Evolutionary conservation across 2,329 filamentous ascomycete species (phyloP), one percentile per base, ranked within the genome.

Genomic region (Bipolaris sorokiniana): DNA sequence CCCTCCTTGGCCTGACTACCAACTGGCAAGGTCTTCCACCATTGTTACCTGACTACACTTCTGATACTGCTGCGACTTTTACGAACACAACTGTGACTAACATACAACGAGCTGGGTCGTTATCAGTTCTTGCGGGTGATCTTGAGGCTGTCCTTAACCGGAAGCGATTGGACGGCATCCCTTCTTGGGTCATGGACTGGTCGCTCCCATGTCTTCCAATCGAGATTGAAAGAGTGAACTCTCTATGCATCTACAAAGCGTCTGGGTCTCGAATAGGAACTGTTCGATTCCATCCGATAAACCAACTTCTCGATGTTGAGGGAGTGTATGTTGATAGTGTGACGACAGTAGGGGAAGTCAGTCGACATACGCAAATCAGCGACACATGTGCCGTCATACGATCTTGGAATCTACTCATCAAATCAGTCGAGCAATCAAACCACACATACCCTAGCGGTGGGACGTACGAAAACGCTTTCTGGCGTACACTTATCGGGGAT

Each of bases 131-230:
- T 11, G 56, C 62, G 33, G 62, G 64, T 7, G 64, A 67, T 42
- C 55, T 67, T 10, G 56, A 62, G 18, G 56, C 58, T 18, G 51
- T 53, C 7, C 47, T 65, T 1, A 61, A 55, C 34, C 63, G 64
- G 3, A 61, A 63, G 48, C 49, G 63, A 23, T 22, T 64, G 2
- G 41, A 49, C 6, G 49, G 20, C n/a, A 58, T 66, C 11, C 58
- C 64, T 4, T 64, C 63, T 5, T 66, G 63, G 63, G 63, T 62
- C 6, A 66, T 67, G 55, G 65, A 67, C 41, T 67, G 65, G 65
- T 56, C 61, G 5, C 49, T 67, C 4, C 63, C 63, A 13, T 67
- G 63, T 26, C 56, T 64, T 2, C 55, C 48, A 5, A 16, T 40
- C 3, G 61, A 66, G 20, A 56, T 66, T 11, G 59, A 61, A 46